A percentile compares a stretch with the other conserved stretches of the same genome.
These are phyloP conservation scores for Aspergillus pseudonomiae DNA, from an alignment of 2,329 filamentous ascomycete species.

Conservation along the genomic window DNA sequence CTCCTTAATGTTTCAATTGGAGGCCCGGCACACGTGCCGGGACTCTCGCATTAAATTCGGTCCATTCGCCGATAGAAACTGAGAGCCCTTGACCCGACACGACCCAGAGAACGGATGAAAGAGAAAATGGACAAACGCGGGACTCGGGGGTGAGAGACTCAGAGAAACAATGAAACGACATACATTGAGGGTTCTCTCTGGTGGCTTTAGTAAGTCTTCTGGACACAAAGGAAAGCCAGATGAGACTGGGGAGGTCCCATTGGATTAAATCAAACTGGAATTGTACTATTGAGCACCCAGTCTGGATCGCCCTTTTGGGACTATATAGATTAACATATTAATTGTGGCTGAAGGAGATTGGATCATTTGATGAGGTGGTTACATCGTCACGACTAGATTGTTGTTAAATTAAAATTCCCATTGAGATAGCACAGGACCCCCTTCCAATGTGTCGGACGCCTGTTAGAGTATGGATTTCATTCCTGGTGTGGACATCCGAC, in stretches of 20 bases:
- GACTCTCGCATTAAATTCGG: slow-evolving; percentile 4
- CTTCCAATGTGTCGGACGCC: neutral
- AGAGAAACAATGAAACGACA: slow-evolving; percentile 6
- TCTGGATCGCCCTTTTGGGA: neutral
- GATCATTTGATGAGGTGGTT: neutral
- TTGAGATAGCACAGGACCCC: neutral
- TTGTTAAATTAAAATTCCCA: neutral
- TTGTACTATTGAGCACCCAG: neutral
- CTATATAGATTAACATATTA: neutral
- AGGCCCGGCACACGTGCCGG: slow-evolving; percentile 16
- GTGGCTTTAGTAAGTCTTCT: neutral
- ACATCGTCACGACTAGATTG: neutral
- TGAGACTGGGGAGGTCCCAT: neutral
- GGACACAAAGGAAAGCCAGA: neutral
- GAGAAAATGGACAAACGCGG: slow-evolving; percentile 10
- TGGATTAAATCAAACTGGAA: neutral
- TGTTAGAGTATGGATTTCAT: neutral
- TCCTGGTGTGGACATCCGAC: neutral
- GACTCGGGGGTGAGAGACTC: slow-evolving; percentile 9
- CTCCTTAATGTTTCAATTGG: slow-evolving; percentile 7
- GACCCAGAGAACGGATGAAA: neutral
- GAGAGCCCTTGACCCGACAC: neutral
- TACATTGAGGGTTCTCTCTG: neutral
- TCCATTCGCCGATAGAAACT: slow-evolving; percentile 6
- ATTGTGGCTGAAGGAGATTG: neutral